A percentile compares a stretch with the other conserved stretches of the same genome.
phyloP scores from a whole-genome alignment of 306 rosid genomes.

The Dalbergia cochinchinensis region DNA sequence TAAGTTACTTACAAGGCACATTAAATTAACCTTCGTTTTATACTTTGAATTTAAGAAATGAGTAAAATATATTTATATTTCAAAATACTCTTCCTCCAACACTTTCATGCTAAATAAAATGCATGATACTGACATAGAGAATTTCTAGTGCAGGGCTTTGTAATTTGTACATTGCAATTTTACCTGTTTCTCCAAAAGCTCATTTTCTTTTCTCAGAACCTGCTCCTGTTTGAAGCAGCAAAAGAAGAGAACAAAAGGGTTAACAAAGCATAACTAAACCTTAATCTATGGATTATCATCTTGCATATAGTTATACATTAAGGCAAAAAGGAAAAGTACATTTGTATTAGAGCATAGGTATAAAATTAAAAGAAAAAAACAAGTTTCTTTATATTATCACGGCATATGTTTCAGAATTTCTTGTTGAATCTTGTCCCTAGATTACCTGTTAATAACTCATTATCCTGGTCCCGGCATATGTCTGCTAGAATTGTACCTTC shows the following conservation, averaged over 20 bases:
- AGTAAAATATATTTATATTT: conserved; percentile 8
- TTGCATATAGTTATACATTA: background rate
- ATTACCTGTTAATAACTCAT: too few relatives aligned
- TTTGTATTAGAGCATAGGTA: background rate
- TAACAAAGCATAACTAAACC: background rate
- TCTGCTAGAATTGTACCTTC: background rate
- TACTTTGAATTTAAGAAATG: background rate
- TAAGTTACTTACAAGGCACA: too few relatives aligned
- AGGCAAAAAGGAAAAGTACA: background rate
- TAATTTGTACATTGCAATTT: background rate
- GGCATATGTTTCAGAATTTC: background rate
- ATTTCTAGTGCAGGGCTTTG: background rate
- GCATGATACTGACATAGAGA: background rate
- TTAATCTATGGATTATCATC: background rate
- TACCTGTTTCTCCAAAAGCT: conserved; percentile 42
- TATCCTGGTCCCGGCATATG: background rate
- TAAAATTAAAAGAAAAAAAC: background rate
- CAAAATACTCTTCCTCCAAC: background rate
- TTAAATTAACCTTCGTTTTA: background rate
- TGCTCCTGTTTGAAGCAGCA: conserved; percentile 28
- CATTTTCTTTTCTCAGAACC: conserved; percentile 17
- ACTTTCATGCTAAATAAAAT: background rate
- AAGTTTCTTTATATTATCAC: background rate
- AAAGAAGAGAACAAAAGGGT: background rate
- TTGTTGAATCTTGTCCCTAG: background rate